Base-by-base conservation (phyloP, 2,329 filamentous ascomycete species). In the Alternaria triticimaculans region DNA sequence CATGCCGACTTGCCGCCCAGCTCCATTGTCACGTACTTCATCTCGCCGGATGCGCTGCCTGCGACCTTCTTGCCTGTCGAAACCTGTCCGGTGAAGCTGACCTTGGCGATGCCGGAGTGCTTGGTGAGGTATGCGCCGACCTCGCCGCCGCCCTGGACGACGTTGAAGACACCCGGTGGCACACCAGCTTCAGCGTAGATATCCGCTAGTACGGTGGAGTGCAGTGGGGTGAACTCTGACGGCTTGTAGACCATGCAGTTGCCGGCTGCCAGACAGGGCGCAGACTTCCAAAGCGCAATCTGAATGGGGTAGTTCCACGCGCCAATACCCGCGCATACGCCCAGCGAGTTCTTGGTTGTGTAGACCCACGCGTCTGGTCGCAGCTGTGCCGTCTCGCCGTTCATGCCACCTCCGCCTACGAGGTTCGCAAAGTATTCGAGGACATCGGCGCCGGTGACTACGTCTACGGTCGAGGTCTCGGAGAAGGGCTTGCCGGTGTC, bases 1-100 rank as follows among this genome's bases (percentile, higher is more conserved):
- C 93, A 84, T 0, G 93, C 92, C 64, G 90, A 93, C 82, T 97
- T 97, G 54, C 94, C 94, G 58, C 94, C 94, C 0, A 97, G 86
- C 81, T 97, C 94, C 91, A 96, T 94, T 20, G 94, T 97, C 53
- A 96, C 90, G 76, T 94, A 93, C 82, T 96, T 96, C 91, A 96
- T 94, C 71, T 87, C 88, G 30, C 87, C 88, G 1, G 91, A 90
- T 3, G 93, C 93, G 37, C 89, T 84, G 46, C 87, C 87, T 10
- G 93, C 93, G 10, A 97, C 93, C 78, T 93, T 95, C 80, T 88
- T 87, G 14, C 94, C 93, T 0, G 93, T 97, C 63, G 88, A 87
- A 25, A 96, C 93, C 77, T 96, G 93, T 18, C 93, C 93, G 0
- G 93, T 97, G 82, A 97, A 97, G 76, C 90, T 93, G 72, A 97